Evolutionary conservation across 257 asterid species (phyloP).

Genomic region (Capsicum pubescens): DNA sequence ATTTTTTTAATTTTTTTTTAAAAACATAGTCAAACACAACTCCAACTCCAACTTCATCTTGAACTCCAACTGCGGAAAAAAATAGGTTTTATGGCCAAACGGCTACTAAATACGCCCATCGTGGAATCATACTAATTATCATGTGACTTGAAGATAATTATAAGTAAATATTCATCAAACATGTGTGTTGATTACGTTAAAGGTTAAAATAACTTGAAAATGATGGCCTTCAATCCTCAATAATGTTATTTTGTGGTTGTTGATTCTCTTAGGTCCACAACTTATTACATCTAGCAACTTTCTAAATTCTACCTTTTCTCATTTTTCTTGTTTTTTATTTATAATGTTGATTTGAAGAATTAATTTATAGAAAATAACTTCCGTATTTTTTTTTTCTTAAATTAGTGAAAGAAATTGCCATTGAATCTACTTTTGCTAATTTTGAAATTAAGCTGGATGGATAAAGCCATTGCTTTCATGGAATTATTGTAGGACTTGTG

Average conservation of each 20-base stretch:
- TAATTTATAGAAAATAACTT: neutral
- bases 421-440: neutral
- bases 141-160: too few species aligned
- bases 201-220: neutral
- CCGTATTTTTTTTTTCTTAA: neutral
- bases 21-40: too few species aligned
- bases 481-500: neutral
- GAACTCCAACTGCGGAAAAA: too few species aligned
- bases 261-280: neutral
- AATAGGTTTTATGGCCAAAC: too few species aligned
- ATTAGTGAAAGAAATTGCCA: neutral
- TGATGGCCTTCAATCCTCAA: neutral
- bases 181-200: neutral
- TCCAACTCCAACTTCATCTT: too few species aligned
- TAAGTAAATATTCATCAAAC: neutral
- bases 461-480: neutral
- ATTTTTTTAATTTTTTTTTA: too few species aligned
- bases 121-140: too few species aligned
- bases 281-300: neutral
- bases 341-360: too few species aligned
- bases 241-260: neutral
- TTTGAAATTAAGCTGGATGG: neutral
- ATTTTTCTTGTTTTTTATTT: neutral
- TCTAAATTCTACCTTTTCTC: neutral
- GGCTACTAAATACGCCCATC: too few species aligned